A percentile compares a stretch with the other conserved stretches of the same genome.
Conservation (phyloP, 805 yeast genomes). For the Schizosaccharomyces osmophilus region DNA sequence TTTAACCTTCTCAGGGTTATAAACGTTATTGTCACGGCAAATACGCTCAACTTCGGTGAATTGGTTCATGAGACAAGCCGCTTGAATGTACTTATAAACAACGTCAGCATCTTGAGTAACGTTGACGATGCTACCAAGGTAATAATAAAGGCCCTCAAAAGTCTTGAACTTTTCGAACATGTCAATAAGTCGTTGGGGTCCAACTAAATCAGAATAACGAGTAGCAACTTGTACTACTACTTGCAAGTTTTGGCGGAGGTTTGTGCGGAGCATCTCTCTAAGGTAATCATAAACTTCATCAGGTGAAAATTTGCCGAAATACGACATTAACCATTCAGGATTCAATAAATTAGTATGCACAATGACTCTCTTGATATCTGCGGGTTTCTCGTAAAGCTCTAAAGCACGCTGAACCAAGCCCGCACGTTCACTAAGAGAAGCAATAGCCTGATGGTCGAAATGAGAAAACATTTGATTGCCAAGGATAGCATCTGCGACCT, state of each 20-base stretch:
- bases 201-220: constrained; percentile 80
- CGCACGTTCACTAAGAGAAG: constrained; percentile 82
- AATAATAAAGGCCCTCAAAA: constrained; percentile 81
- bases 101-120: constrained; percentile 84
- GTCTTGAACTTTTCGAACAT: constrained; percentile 84
- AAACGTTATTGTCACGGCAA: constrained; percentile 78
- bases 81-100: constrained; percentile 82
- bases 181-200: constrained; percentile 62
- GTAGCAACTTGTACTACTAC: constrained; percentile 90
- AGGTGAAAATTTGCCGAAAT: constrained; percentile 80
- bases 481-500: constrained; percentile 95
- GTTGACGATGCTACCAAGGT: constrained; percentile 78
- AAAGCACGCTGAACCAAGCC: constrained; percentile 87
- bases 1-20: constrained; percentile 92
- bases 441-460: constrained; percentile 82
- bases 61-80: constrained; percentile 79
- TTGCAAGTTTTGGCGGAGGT: constrained; percentile 70
- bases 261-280: constrained; percentile 58
- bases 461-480: constrained; percentile 91
- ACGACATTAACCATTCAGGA: constrained; percentile 77
- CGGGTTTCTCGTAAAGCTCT: constrained; percentile 82
- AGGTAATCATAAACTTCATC: constrained; percentile 78
- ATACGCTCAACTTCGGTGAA: constrained; percentile 84
- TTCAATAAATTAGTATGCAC: constrained; percentile 69
- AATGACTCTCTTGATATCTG: constrained; percentile 84